phyloP scores from a whole-genome alignment of 306 rosid genomes.

The Cucumis cinereus region DNA sequence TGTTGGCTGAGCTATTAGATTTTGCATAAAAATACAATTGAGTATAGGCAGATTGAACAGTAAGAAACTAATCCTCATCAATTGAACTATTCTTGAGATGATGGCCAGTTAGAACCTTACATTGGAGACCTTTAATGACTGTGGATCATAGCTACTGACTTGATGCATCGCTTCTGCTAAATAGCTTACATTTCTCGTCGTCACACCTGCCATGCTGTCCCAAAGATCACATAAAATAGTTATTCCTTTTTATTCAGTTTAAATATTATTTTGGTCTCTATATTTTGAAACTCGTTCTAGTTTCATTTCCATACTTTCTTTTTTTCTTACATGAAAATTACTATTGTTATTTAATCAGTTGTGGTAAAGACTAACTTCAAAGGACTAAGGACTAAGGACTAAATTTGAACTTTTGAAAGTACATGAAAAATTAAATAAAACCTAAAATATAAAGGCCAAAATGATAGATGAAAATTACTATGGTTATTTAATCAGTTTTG shows the following conservation, averaged over 20 bases:
- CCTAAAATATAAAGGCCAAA: neutral
- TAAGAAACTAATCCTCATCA: neutral
- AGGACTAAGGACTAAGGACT: too few relatives aligned
- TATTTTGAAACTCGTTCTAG: too few relatives aligned
- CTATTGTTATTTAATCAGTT: too few relatives aligned
- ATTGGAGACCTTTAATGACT: neutral
- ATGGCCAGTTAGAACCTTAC: neutral
- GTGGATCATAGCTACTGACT: constrained; percentile 7
- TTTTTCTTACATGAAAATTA: too few relatives aligned
- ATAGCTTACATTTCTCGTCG: constrained; percentile 28
- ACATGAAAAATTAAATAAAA: too few relatives aligned
- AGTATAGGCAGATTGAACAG: neutral
- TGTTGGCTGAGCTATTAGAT: neutral
- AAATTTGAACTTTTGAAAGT: too few relatives aligned
- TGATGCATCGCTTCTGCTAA: constrained; percentile 30
- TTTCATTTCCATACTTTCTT: neutral
- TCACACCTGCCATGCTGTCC: constrained; percentile 32
- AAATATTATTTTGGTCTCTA: too few relatives aligned
- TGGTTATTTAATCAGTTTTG: too few relatives aligned
- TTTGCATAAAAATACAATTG: neutral
- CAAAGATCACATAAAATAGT: neutral
- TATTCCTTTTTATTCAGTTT: neutral
- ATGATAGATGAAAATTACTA: too few relatives aligned
- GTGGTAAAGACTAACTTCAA: too few relatives aligned
- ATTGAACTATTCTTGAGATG: neutral